Percentiles rank a stretch among this genome's conserved stretches.
Evolutionary conservation across 2,329 filamentous ascomycete genomes (phyloP).

Genomic region (Aspergillus luchuensis): DNA sequence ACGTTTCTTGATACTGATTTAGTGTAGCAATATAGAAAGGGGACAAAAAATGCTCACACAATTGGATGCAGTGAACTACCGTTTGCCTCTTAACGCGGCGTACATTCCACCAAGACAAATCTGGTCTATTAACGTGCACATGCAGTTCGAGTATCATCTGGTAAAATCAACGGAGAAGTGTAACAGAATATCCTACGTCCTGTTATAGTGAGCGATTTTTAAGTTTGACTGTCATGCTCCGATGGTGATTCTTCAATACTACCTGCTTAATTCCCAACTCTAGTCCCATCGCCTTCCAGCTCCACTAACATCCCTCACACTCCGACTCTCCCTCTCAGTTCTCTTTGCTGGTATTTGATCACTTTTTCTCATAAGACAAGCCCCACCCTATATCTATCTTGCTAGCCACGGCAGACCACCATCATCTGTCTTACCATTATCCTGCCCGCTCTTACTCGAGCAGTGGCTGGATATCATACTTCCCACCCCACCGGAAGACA

Average conservation of each 20-base stretch:
- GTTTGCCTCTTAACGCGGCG: neutral
- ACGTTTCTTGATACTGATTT: conserved; percentile 11
- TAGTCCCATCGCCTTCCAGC: neutral
- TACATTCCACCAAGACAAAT: no score
- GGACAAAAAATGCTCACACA: neutral
- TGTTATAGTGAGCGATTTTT: neutral
- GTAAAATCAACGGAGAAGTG: no score
- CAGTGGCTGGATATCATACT: no score
- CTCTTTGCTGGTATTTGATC: no score
- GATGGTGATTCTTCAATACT: neutral
- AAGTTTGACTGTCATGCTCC: neutral
- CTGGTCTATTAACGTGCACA: no score
- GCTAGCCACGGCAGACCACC: neutral
- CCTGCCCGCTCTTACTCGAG: no score
- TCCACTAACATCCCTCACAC: neutral
- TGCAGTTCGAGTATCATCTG: no score
- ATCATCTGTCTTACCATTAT: no score
- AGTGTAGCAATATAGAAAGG: conserved; percentile 5
- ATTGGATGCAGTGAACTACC: neutral
- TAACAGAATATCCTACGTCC: no score
- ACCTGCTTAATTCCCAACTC: neutral
- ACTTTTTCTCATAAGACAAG: no score
- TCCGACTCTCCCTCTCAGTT: neutral
- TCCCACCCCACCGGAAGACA: no score
- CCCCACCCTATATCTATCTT: neutral